These are phyloP conservation scores for Cordyceps farinosa DNA, from an alignment of 2,329 filamentous ascomycete genomes.

Conservation along the genomic window DNA sequence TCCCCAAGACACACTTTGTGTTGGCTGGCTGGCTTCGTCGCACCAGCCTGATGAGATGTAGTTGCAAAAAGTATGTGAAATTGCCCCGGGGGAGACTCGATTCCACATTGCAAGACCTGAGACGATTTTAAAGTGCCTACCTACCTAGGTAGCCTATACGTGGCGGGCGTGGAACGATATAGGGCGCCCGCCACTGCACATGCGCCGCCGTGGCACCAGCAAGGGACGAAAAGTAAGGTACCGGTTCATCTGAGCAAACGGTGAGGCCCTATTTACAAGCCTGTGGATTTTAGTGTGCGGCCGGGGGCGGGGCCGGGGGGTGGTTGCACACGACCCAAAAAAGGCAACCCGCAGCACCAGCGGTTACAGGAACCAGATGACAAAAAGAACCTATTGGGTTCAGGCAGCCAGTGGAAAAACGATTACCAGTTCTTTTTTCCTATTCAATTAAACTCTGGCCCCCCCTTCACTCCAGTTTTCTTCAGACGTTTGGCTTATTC, in stretches of 20 bases:
- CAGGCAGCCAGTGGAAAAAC: neutral
- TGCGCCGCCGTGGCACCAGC: neutral
- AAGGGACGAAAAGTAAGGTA: neutral
- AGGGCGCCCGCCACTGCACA: no score
- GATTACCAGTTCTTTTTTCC: neutral
- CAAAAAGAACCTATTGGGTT: neutral
- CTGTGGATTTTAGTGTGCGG: neutral
- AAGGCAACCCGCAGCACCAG: neutral
- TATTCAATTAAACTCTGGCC: neutral
- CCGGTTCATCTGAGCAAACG: neutral
- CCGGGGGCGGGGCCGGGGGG: neutral
- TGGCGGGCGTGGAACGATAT: neutral
- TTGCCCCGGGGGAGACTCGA: neutral
- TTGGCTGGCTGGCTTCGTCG: neutral
- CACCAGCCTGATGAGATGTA: neutral
- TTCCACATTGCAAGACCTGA: slow-evolving; percentile 5
- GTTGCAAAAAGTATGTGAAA: neutral
- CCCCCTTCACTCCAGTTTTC: neutral
- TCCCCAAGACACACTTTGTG: neutral
- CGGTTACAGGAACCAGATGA: neutral
- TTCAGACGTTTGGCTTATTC: neutral
- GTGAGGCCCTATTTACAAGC: neutral
- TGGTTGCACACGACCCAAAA: neutral
- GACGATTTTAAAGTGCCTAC: neutral
- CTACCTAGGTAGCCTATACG: no score